These are phyloP conservation scores for Ceratocystis smalleyi DNA, from an alignment of 2,329 filamentous ascomycete genomes.

Conservation along the genomic window DNA sequence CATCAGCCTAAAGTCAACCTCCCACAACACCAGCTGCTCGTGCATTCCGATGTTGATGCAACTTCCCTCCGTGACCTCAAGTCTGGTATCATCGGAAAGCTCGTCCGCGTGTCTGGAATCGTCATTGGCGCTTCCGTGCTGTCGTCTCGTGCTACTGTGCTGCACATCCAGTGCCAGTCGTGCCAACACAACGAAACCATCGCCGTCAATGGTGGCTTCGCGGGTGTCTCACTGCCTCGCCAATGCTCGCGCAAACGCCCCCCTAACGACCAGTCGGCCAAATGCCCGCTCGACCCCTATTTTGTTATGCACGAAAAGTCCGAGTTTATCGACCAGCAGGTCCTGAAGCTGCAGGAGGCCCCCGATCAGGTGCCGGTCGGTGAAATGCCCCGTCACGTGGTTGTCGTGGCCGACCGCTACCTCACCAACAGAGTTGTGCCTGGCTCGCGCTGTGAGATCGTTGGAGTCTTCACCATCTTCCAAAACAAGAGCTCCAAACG, in stretches of 20 bases:
- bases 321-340: constrained; percentile 90
- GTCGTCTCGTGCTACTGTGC: constrained; percentile 80
- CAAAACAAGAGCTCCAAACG: constrained; percentile 70
- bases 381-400: constrained; percentile 83
- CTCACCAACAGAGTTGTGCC: constrained; percentile 91
- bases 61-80: constrained; percentile 90
- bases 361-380: constrained; percentile 95
- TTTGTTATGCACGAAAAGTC: constrained; percentile 91
- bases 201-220: constrained; percentile 68
- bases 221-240: constrained; percentile 70
- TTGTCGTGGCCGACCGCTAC: constrained; percentile 92
- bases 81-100: constrained; percentile 77
- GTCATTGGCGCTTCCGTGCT: constrained; percentile 94
- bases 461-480: constrained; percentile 97
- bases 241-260: constrained; percentile 51
- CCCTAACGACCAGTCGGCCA: constrained; percentile 50
- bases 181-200: constrained; percentile 60
- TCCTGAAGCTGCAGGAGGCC: constrained; percentile 93
- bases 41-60: constrained; percentile 81
- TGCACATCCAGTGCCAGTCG: constrained; percentile 77
- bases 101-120: constrained; percentile 94
- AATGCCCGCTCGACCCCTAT: constrained; percentile 87
- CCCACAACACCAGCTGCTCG: constrained; percentile 83
- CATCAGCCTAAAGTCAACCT: constrained; percentile 50
- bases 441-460: constrained; percentile 83